Evolutionary conservation across 768 basidiomycete genomes (phyloP), one percentile per base, ranked within the genome.

Genomic region (Phaffia australis): DNA sequence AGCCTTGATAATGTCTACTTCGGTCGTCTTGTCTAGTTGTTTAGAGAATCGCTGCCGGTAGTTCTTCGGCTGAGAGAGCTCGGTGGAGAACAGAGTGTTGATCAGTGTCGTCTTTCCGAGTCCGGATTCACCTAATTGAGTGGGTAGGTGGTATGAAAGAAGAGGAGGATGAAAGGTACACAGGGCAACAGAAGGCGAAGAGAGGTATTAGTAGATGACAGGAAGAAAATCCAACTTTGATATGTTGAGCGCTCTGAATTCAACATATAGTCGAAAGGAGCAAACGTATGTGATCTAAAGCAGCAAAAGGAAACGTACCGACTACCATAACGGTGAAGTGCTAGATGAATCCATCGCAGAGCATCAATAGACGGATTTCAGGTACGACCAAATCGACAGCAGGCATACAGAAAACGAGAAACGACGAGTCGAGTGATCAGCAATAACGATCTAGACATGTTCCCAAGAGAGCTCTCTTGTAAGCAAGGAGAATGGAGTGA

Each of bases 291-390:
- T 59, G 49, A 51, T 9, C 8, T 23, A 27, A 71, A 30, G 56
- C 21, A 23, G 23, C 60, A 7, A 30, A 29, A 54, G 42, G 32
- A 3, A 32, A 76, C 87, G 76, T 73, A 90, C 95, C 95, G 69
- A 97, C 93, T 55, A 97, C 95, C 95, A 99, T 99, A 74, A 99
- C 84, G 66, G 95, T 98, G 80, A 97, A 97, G 80, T 97, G 93
- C 64, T 65, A 54, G n/a, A 54, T 54, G 4, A 15, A 11, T 42
- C 29, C 52, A 15, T 54, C 52, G 29, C 9, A 54, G 52, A 15
- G 29, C n/a, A 54, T 30, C 16, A 15, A 23, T 15, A 54, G 52
- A 23, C 5, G n/a, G n/a, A 23, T 30, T 30, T 9, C n/a, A 54
- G 29, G 52, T 9, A 29, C 52, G 16, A 15, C 4, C 9, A 54